Base-by-base conservation (phyloP, 139 green algal genomes). In the Coelastrella sp. region DNA sequence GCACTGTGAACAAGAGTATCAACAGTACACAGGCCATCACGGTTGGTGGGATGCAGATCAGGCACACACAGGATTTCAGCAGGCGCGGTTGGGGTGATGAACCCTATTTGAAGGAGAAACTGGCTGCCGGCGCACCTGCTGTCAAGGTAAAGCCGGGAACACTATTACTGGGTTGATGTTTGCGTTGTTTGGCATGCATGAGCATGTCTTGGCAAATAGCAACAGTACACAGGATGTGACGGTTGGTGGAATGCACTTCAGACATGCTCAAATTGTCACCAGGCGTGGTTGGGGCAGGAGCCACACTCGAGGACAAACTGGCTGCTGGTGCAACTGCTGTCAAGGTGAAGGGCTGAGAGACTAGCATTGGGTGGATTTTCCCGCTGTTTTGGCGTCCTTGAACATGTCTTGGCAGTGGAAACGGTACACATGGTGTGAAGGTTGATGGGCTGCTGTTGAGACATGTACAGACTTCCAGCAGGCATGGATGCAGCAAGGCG, bases 31-130 rank as follows among this genome's bases (percentile, higher is more conserved):
- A 71, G 79, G 57, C 14, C 22, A 17, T 76, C 14, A 76, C 68
- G 8, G 68, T 76, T 22, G 68, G 68, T 8, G 68, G 68, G n/a
- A 17, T 76, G 16, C 16, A 22, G 16, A 17, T 76, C 17, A 22
- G 32, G 32, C 32, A 47, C 6, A 76, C 16, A 10, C 61, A 19
- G 61, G 10, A 71, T 71, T 10, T 19, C 61, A 71, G 61, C 11
- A 17, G 80, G 10, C 23, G 59, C 10, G 74, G 80, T n/a, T 86
- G 80, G 80, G 58, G 32, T 56, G 59, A 86, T 54, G 57, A 71
- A 66, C 80, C 80, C 6, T 86, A 86, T 22, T 59, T 86, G 4
- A 86, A 57, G 22, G 57, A 86, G 59, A 86, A 86, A 47, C 80
- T 86, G n/a, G 54, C 20, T 5, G 80, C 60, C 4, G 80, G 80